These are phyloP conservation scores for Grosmannia huntii DNA, from an alignment of 2,329 filamentous ascomycete species.

Conservation along the genomic window DNA sequence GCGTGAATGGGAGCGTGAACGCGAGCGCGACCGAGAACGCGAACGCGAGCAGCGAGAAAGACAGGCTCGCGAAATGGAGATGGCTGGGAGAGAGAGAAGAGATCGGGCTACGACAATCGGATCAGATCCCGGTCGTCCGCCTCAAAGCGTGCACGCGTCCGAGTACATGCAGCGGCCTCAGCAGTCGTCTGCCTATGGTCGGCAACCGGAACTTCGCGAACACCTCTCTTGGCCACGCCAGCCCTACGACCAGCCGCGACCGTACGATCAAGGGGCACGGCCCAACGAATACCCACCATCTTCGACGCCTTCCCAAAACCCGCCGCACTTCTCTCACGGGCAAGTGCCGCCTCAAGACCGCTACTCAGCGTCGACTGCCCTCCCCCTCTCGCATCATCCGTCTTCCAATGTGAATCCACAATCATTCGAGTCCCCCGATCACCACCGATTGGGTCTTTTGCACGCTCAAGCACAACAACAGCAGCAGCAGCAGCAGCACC, in stretches of 20 bases:
- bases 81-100: conserved; percentile 18
- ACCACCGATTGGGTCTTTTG: conserved; percentile 26
- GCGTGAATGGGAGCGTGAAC: conserved; percentile 25
- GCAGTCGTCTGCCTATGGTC: conserved; percentile 27
- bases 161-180: conserved; percentile 29
- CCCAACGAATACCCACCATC: conserved; percentile 32
- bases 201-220: conserved; percentile 29
- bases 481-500: not conserved
- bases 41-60: conserved; percentile 21
- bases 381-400: conserved; percentile 20
- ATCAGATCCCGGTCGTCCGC: conserved; percentile 19
- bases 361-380: conserved; percentile 20
- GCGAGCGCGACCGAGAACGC: conserved; percentile 23
- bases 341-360: conserved; percentile 26
- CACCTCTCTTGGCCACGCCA: conserved; percentile 23
- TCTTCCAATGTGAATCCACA: conserved; percentile 18
- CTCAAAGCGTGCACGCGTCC: conserved; percentile 26
- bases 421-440: conserved; percentile 38
- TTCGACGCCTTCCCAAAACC: conserved; percentile 20
- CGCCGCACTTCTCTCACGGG: conserved; percentile 21
- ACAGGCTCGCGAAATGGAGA: conserved; percentile 20
- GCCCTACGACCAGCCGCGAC: conserved; percentile 29
- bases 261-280: conserved; percentile 30
- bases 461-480: conserved; percentile 9
- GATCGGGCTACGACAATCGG: conserved; percentile 24